Percentiles rank a stretch among this genome's conserved stretches.
Conservation (phyloP, 495 filamentous ascomycete genomes). For the Extremus antarcticus region DNA sequence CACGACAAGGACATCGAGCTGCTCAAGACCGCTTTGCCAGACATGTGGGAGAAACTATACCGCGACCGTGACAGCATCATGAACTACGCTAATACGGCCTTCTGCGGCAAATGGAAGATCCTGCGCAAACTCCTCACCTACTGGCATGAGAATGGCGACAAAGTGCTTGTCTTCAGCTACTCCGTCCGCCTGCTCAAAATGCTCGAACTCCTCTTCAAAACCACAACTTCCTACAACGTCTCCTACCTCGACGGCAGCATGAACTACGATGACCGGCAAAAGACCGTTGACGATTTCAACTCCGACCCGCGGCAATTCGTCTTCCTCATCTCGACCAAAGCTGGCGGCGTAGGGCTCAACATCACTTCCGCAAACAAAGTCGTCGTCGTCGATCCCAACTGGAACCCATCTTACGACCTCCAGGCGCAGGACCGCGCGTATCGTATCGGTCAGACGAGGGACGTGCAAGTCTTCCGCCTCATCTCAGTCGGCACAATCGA, state of each 20-base stretch:
- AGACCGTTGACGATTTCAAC: conserved; percentile 84
- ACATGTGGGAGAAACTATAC: conserved; percentile 68
- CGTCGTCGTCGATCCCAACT: conserved; percentile 93
- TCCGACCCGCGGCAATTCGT: conserved; percentile 80
- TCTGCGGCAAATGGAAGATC: conserved; percentile 96
- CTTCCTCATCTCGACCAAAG: conserved; percentile 88
- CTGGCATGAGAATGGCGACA: conserved; percentile 84
- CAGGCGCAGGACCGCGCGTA: conserved; percentile 97
- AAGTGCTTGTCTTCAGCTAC: conserved; percentile 88
- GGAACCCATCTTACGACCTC: conserved; percentile 89
- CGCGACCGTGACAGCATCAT: conserved; percentile 63
- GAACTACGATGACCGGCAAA: conserved; percentile 69
- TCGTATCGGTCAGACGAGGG: conserved; percentile 81
- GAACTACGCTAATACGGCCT: conserved; percentile 78
- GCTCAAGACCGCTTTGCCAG: conserved; percentile 63
- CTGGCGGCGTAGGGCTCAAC: conserved; percentile 82
- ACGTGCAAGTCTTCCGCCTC: conserved; percentile 93
- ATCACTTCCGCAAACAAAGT: conserved; percentile 98
- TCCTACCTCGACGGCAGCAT: conserved; percentile 85
- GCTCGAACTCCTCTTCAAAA: conserved; percentile 72
- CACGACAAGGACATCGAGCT: conserved; percentile 68
- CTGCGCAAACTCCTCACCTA: conserved; percentile 75
- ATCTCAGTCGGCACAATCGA: conserved; percentile 92
- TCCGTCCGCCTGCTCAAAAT: conserved; percentile 77
- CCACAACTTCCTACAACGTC: conserved; percentile 75